These are phyloP conservation scores for Peribolospora baueri DNA, from an alignment of 768 basidiomycete species.

Conservation along the genomic window DNA sequence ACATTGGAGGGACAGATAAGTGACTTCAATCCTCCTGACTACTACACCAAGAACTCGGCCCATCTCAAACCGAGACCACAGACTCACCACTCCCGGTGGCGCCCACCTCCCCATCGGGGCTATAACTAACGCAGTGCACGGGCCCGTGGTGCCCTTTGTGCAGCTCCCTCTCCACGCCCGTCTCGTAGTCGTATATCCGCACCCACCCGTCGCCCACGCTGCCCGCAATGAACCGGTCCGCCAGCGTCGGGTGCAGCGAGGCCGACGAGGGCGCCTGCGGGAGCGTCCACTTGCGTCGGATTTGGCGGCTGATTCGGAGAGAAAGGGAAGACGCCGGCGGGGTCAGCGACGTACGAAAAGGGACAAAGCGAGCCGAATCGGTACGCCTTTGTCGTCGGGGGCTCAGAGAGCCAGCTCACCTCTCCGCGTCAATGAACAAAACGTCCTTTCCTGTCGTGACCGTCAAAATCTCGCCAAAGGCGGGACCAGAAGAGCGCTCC, in stretches of 20 bases:
- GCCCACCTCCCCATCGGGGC: conserved; percentile 91
- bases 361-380: too few species aligned
- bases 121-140: conserved; percentile 63
- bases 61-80: conserved; percentile 7
- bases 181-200: conserved; percentile 55
- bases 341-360: too few species aligned
- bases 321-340: neutral
- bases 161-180: conserved; percentile 71
- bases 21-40: too few species aligned
- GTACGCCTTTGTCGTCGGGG: too few species aligned
- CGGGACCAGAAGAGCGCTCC: conserved; percentile 41
- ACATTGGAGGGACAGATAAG: conserved; percentile 17
- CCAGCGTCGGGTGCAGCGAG: conserved; percentile 68
- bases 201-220: conserved; percentile 87
- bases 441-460: conserved; percentile 81
- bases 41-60: neutral
- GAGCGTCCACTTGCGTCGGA: conserved; percentile 51
- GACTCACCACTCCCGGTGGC: conserved; percentile 75
- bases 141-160: conserved; percentile 95
- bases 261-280: conserved; percentile 77
- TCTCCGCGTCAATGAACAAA: conserved; percentile 45
- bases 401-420: conserved; percentile 12
- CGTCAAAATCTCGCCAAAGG: conserved; percentile 53
- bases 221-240: conserved; percentile 82
- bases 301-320: conserved; percentile 16